Evolutionary conservation across 1,284 basidiomycete species (phyloP), one percentile per base, ranked within the genome.

Genomic region (Cryptococcus floricola): DNA sequence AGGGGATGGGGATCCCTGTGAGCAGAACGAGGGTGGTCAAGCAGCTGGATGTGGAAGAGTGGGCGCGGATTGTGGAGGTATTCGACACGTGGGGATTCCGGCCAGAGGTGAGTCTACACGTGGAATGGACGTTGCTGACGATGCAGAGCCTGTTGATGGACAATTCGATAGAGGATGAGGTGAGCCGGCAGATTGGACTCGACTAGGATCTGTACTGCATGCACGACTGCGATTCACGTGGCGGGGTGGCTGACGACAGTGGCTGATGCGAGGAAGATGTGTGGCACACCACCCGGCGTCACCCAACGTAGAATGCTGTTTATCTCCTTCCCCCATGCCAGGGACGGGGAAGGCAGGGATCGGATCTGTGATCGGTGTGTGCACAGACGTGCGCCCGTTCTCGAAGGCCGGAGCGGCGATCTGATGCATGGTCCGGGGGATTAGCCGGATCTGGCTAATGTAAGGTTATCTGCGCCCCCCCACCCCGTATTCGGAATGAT

Each of bases 31-130:
- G 54, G 42, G 55, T 61, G n/a, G 53, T 68, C 1, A 62, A 67
- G 52, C 55, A 70, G 53, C 28, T 75, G 25, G 61, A 59, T 4
- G 57, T 66, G 13, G 58, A 62, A 4, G 64, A 73, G 55, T 74
- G 71, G 69, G 57, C 59, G 41, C 66, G 73, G 48, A 59, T 75
- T 25, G 71, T 75, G 19, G 72, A 75, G 56, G 72, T 72, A 4
- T 70, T 76, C 53, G 64, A 68, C 50, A 62, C 68, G 51, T 76
- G 74, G 74, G 57, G 70, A 14, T 76, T 74, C 56, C 72, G 70
- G 59, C 74, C 73, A 4, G 65, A 66, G 19, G 70, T 71, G 51
- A 66, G 69, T 69, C 27, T 14, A 19, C 34, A 18, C 16, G 19
- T 18, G 44, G 19, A 3, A 28, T 25, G 44, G 23, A 46, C 18